phyloP scores from a whole-genome alignment of 1,139 yeast genomes.

The Pichia sp. region DNA sequence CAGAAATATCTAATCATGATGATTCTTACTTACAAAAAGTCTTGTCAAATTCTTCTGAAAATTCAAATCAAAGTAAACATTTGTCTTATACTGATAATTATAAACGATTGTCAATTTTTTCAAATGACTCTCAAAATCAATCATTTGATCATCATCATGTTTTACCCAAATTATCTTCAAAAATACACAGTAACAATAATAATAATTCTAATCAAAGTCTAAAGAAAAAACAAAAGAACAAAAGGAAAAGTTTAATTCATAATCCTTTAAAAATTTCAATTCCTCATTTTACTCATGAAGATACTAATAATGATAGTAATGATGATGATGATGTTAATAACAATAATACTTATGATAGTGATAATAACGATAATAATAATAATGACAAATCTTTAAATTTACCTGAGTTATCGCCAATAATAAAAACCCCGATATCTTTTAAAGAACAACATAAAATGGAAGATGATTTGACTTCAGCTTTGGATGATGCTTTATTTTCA shows the following conservation, averaged over 20 bases:
- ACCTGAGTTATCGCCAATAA: neutral
- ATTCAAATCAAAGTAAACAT: neutral
- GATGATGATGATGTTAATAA: too few relatives aligned
- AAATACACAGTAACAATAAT: too few relatives aligned
- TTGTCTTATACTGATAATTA: neutral
- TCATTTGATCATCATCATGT: conserved; percentile 2
- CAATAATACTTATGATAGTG: too few relatives aligned
- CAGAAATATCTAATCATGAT: too few relatives aligned
- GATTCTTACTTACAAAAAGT: too few relatives aligned
- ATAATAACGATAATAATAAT: too few relatives aligned
- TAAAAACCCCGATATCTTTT: conserved; percentile 1
- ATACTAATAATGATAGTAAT: neutral
- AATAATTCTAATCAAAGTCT: neutral
- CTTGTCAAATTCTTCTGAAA: neutral
- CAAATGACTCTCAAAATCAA: neutral
- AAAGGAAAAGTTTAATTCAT: neutral
- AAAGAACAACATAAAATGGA: neutral
- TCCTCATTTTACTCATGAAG: neutral
- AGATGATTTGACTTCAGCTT: conserved; percentile 11
- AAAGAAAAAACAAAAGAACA: neutral
- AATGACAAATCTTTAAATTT: neutral
- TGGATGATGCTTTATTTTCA: conserved; percentile 13
- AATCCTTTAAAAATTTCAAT: conserved; percentile 1
- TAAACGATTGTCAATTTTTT: conserved; percentile 6
- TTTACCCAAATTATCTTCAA: too few relatives aligned